A percentile compares a stretch with the other conserved stretches of the same genome.
phyloP scores from a whole-genome alignment of 441 rosid species.

The Sinapis alba region DNA sequence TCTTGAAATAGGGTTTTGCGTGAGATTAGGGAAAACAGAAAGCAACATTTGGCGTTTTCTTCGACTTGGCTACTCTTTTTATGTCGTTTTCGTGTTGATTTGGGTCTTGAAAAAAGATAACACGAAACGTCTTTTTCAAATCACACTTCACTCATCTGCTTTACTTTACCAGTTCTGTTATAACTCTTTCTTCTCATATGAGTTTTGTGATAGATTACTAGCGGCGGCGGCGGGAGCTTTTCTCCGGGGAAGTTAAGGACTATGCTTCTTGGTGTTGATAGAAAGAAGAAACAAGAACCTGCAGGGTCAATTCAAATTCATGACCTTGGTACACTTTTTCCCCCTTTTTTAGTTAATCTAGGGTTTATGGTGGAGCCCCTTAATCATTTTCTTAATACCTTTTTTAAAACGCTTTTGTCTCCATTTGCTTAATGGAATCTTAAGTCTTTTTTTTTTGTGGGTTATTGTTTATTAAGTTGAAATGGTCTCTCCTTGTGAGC shows the following conservation, averaged over 20 bases:
- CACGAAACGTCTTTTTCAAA: constrained; percentile 21
- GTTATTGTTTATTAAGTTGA: background rate
- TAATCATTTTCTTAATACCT: constrained; percentile 27
- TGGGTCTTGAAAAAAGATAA: background rate
- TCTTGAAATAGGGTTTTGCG: constrained; percentile 31
- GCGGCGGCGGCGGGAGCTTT: constrained; percentile 54
- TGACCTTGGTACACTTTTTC: constrained; percentile 47
- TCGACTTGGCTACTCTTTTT: constrained; percentile 4
- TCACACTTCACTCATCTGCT: background rate
- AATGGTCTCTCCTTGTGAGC: constrained; percentile 1
- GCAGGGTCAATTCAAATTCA: constrained; percentile 42
- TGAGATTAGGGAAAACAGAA: constrained; percentile 20
- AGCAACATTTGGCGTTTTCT: constrained; percentile 26
- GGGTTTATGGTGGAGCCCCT: constrained; percentile 39
- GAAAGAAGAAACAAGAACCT: constrained; percentile 59
- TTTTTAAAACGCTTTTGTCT: constrained; percentile 16
- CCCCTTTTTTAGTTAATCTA: constrained; percentile 17
- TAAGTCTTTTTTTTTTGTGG: background rate
- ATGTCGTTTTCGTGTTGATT: constrained; percentile 17
- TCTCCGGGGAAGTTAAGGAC: constrained; percentile 77
- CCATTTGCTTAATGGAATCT: constrained; percentile 24
- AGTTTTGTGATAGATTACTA: constrained; percentile 34
- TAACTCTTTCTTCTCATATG: constrained; percentile 15
- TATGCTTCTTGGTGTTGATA: constrained; percentile 70
- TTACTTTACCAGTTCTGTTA: background rate